Base-by-base conservation (phyloP, 2,329 filamentous ascomycete genomes). In the Teratosphaeria zuluensis region DNA sequence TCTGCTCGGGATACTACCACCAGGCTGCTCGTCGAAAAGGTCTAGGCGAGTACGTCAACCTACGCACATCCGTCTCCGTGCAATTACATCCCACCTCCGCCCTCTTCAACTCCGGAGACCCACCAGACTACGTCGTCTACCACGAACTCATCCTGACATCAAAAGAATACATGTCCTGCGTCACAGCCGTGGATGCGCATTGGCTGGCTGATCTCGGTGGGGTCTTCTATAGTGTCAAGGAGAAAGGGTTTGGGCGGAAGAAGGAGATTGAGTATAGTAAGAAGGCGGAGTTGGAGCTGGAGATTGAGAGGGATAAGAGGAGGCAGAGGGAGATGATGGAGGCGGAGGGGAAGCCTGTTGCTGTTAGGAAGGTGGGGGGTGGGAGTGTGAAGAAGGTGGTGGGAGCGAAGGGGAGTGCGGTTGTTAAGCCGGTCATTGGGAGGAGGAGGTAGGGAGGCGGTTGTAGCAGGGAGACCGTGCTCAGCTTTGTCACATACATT, bases 121-220 rank as follows among this genome's bases (percentile, higher is more conserved):
- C 96, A 28, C 94, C 95, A 1, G 94, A 99, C 71, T 97, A 97
- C 70, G 90, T 99, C 56, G 86, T 99, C 51, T 99, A 99, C 75
- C 94, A 99, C 78, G 94, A 99, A 74, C 83, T 99, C 59, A 96
- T 99, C 67, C 84, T 99, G 61, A 99, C 94, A 0, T 90, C 87
- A 59, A 96, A 96, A 72, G 94, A 97, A 72, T 99, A 97, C 77
- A 96, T 99, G 85, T 95, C 90, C 2, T 96, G 90, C 4, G 94
- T 99, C 9, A 99, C 94, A 4, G 85, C 90, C 1, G 94, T 99
- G 1, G 94, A 99, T 72, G 92, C 94, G 56, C 90, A 95, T 71
- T 99, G 94, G 94, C 83, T 99, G 48, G 94, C 94, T 6, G 94
- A 99, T 71, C 80, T 99, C 5, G 94, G 95, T 35, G 94, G 92